Percentiles rank a stretch among this genome's conserved stretches.
These are phyloP conservation scores for Nannizzia gypsea DNA, from an alignment of 2,329 filamentous ascomycete genomes.

Conservation along the genomic window DNA sequence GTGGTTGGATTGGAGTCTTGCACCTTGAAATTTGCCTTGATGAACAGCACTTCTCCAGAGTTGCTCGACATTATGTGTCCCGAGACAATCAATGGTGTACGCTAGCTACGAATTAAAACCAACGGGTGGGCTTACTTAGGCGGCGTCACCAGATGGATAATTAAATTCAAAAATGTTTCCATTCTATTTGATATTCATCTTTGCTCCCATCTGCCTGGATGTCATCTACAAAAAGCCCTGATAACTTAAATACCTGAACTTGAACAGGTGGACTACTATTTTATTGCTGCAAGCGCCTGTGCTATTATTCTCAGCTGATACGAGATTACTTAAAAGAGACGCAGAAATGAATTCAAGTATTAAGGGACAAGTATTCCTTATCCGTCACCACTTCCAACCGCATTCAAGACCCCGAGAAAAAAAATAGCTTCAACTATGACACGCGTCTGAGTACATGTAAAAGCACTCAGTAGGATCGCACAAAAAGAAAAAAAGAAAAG, in stretches of 20 bases:
- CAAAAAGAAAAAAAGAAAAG: not conserved
- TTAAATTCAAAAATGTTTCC: constrained; percentile 4
- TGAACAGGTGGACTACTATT: not conserved
- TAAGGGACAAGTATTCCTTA: not conserved
- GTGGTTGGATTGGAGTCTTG: constrained; percentile 11
- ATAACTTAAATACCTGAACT: not conserved
- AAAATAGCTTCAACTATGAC: not conserved
- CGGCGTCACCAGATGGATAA: constrained; percentile 5
- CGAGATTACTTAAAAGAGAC: not conserved
- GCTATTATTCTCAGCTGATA: not conserved
- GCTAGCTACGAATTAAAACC: constrained; percentile 15
- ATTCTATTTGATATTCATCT: not conserved
- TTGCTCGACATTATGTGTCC: constrained; percentile 11
- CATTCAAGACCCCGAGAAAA: not conserved
- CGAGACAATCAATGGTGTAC: constrained; percentile 14
- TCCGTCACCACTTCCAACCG: not conserved
- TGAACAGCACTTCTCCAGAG: constrained; percentile 10
- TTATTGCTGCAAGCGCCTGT: not conserved
- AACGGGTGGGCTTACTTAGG: constrained; percentile 4
- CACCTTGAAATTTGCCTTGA: constrained; percentile 12
- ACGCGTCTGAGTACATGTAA: not conserved
- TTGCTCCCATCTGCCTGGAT: not conserved
- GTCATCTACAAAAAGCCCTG: not conserved
- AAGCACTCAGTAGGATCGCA: not conserved
- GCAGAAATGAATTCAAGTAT: not conserved